Conservation (phyloP, 2,329 filamentous ascomycete genomes). For the Neurospora sp. region DNA sequence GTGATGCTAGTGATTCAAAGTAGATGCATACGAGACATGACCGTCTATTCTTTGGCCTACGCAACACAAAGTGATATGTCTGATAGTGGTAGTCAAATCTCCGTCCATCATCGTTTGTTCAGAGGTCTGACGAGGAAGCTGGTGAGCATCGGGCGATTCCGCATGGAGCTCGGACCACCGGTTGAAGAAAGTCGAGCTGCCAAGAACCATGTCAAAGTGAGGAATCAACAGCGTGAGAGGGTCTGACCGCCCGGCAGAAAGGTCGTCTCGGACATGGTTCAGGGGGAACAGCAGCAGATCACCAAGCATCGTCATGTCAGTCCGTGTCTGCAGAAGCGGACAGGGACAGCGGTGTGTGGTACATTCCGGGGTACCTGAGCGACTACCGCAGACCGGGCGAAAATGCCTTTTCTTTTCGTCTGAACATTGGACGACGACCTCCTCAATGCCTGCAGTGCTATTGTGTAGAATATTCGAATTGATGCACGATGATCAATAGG, state of each 20-base stretch:
- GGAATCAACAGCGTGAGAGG: neutral
- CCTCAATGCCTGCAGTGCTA: neutral
- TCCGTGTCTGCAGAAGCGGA: neutral
- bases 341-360: neutral
- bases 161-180: neutral
- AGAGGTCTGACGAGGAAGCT: neutral
- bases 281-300: neutral
- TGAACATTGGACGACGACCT: neutral
- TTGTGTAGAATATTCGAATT: neutral
- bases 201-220: neutral
- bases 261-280: slow-evolving; percentile 3
- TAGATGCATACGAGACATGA: neutral
- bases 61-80: neutral
- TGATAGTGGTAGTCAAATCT: neutral
- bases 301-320: neutral
- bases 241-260: slow-evolving; percentile 10
- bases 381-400: neutral
- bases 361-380: neutral
- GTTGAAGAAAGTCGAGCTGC: neutral
- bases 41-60: neutral
- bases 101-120: neutral
- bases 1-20: neutral
- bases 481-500: neutral
- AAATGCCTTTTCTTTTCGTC: neutral
- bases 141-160: neutral